Conservation (phyloP, 441 rosid species). For the Pelargonium myrrhifolium region DNA sequence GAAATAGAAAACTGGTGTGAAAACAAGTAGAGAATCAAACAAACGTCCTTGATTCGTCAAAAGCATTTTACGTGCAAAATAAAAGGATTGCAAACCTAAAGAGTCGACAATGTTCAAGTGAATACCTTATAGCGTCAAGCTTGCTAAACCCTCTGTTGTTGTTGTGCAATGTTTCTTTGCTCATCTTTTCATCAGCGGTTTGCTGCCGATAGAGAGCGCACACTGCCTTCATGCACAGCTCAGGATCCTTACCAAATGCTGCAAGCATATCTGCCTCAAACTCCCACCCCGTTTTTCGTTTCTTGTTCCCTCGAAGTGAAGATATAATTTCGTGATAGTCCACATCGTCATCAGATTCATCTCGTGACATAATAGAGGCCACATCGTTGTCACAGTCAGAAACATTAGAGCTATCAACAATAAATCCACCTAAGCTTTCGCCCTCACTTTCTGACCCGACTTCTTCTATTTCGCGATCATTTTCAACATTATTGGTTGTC, state of each 20-base stretch:
- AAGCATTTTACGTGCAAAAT: not conserved
- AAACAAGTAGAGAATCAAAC: not conserved
- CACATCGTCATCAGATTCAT: conserved; percentile 30
- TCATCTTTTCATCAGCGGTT: conserved; percentile 44
- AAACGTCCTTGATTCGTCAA: not conserved
- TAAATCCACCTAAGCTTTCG: conserved; percentile 38
- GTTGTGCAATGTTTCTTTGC: conserved; percentile 31
- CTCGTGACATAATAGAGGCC: conserved; percentile 19
- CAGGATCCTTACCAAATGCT: conserved; percentile 54
- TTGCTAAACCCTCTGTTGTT: conserved; percentile 55
- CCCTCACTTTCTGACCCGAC: conserved; percentile 34
- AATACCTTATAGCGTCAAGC: conserved; percentile 48
- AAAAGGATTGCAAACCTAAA: not conserved
- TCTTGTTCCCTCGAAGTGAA: conserved; percentile 43
- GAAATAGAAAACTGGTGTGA: not conserved
- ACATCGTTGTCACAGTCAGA: conserved; percentile 15
- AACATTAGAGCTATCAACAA: conserved; percentile 32
- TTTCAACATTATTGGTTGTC: conserved; percentile 27
- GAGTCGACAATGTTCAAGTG: not conserved
- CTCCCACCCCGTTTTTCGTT: conserved; percentile 38
- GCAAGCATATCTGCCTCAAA: conserved; percentile 63
- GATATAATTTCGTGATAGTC: conserved; percentile 34
- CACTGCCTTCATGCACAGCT: conserved; percentile 80
- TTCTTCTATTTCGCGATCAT: conserved; percentile 28
- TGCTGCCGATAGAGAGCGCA: conserved; percentile 67